phyloP scores from a whole-genome alignment of 306 rosid species.

The Glycine tomentella region DNA sequence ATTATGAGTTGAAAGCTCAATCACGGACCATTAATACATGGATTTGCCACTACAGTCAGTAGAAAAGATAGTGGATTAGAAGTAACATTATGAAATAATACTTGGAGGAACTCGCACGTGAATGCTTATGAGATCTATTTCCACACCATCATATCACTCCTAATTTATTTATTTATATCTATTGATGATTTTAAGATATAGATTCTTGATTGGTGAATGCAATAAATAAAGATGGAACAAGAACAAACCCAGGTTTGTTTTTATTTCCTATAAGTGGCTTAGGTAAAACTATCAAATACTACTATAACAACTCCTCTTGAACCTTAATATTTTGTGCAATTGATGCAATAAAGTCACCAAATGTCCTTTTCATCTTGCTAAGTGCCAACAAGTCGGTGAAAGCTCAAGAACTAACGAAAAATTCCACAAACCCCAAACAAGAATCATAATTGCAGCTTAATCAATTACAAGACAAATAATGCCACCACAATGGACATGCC shows the following conservation, averaged over 20 bases:
- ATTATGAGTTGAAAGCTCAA: not conserved
- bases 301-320: not conserved
- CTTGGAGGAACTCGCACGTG: not conserved
- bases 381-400: not conserved
- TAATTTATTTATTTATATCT: not conserved
- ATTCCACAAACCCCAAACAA: slow-evolving; percentile 19
- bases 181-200: not conserved
- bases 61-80: not conserved
- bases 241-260: slow-evolving; percentile 10
- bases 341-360: slow-evolving; percentile 3
- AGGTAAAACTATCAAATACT: not conserved
- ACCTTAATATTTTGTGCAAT: not conserved
- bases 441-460: not conserved
- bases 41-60: not conserved
- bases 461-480: slow-evolving; percentile 39
- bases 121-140: not conserved
- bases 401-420: slow-evolving; percentile 1
- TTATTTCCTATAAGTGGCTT: slow-evolving; percentile 25
- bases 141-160: not conserved
- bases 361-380: slow-evolving; percentile 22
- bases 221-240: slow-evolving; percentile 28
- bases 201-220: not conserved
- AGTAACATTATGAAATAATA: not conserved
- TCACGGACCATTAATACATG: not conserved
- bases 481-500: slow-evolving; percentile 8